Base-by-base conservation (phyloP, 2,329 filamentous ascomycete species). In the Fusarium buxicola region DNA sequence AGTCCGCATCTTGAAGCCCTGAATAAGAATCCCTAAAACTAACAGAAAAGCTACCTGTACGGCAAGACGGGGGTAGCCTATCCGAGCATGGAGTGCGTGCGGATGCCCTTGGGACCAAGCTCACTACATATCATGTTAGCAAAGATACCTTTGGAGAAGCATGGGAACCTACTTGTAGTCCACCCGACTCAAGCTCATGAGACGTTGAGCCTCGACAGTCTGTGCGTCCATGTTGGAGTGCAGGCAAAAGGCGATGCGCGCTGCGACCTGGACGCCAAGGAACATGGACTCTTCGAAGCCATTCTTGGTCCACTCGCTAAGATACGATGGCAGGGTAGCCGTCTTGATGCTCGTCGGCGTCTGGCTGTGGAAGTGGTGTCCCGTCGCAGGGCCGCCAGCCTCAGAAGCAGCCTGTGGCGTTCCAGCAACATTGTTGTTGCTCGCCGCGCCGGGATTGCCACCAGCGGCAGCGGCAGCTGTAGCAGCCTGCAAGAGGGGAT, bases 401-500 rank as follows among this genome's bases (percentile, higher is more conserved):
- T 77, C 76, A 28, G 79, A 82, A 13, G 79, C 82, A 7, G 78
- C 74, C 31, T 73, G 72, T 1, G 77, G 77, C 5, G 77, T 78
- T 16, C 76, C 78, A 1, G 74, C 72, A 7, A 74, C 71, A 27
- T 74, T 39, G 76, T 74, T 53, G 67, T 78, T 75, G 58, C 82
- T 77, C 43, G 80, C 74, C 39, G 81, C 74, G 64, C 66, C 73
- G 24, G 76, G 34, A 24, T 32, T 75, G 64, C 78, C 76, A 53
- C 84, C 79, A 47, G 82, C 77, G 39, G 83, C 74, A 39, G 83
- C 85, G 2, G 88, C 89, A 4, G 91, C 93, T 0, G 94, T 97
- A 2, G 95, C 95, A 5, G 94, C 94, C 58, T 96, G 91, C 5
- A 98, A 86, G 4, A 98, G 89, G 12, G 94, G 94, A 74, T 98